Evolutionary conservation across 768 basidiomycete genomes (phyloP).

Genomic region (Leucogyrophana mollusca): DNA sequence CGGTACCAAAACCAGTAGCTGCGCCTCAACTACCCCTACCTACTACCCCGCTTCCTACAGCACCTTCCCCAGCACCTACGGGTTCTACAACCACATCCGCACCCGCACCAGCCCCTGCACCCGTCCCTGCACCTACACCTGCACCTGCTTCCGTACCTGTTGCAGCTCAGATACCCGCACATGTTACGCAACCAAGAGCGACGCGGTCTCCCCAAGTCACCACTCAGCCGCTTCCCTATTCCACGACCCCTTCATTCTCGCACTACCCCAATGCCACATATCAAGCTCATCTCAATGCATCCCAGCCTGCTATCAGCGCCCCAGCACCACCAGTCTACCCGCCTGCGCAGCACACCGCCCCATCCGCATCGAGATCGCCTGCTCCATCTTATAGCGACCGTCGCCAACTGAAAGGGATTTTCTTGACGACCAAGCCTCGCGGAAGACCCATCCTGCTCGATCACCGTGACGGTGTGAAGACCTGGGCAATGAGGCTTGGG

Average conservation of each 20-base stretch:
- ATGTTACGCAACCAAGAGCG: slow-evolving; percentile 5
- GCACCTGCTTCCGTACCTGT: slow-evolving; percentile 11
- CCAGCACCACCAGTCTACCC: slow-evolving; percentile 9
- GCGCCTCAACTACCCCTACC: too few species aligned
- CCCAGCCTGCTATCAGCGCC: slow-evolving; percentile 3
- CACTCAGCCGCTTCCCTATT: slow-evolving; percentile 30
- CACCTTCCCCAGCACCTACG: slow-evolving; percentile 4
- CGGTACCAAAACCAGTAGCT: slow-evolving; percentile 1
- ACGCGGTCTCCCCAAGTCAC: slow-evolving; percentile 30
- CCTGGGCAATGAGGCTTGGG: slow-evolving; percentile 66
- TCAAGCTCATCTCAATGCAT: slow-evolving; percentile 26
- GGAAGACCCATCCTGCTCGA: slow-evolving; percentile 61
- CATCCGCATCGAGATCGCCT: slow-evolving; percentile 31
- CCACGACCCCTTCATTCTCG: slow-evolving; percentile 35
- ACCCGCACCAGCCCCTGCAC: slow-evolving; percentile 5
- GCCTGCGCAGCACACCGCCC: slow-evolving; percentile 15
- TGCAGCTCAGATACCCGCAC: slow-evolving; percentile 11
- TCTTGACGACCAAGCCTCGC: slow-evolving; percentile 55
- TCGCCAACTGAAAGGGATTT: slow-evolving; percentile 52
- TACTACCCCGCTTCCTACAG: too few species aligned
- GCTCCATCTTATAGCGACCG: slow-evolving; percentile 28
- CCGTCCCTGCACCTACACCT: slow-evolving; percentile 4
- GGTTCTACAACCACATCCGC: slow-evolving; percentile 11
- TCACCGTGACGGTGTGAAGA: slow-evolving; percentile 67
- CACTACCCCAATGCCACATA: slow-evolving; percentile 61